phyloP scores from a whole-genome alignment of 1,284 basidiomycete species.

The Thecaphora frezii region DNA sequence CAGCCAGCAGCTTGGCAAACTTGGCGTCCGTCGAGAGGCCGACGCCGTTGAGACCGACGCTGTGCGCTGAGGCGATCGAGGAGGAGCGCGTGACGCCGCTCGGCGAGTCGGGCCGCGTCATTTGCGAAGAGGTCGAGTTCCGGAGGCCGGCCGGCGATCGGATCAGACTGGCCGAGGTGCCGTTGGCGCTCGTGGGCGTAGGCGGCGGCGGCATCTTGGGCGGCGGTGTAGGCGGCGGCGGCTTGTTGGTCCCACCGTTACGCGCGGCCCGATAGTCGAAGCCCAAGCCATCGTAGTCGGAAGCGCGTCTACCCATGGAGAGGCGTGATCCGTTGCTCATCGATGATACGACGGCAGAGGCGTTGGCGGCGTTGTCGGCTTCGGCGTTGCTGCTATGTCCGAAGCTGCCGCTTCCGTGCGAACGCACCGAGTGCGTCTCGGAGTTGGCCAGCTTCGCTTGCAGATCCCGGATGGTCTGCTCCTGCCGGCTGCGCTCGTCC shows the following conservation, averaged over 20 bases:
- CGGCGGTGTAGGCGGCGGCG: constrained; percentile 83
- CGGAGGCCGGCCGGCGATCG: constrained; percentile 27
- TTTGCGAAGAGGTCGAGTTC: constrained; percentile 34
- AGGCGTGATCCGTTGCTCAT: constrained; percentile 21
- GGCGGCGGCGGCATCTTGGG: constrained; percentile 79
- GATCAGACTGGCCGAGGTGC: constrained; percentile 1
- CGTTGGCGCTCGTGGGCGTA: constrained; percentile 17
- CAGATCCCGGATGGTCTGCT: constrained; percentile 35
- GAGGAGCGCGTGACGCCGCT: constrained; percentile 42
- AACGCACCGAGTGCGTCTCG: constrained; percentile 38
- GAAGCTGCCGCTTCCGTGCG: constrained; percentile 29
- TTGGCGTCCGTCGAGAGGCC: constrained; percentile 27
- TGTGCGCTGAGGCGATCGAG: constrained; percentile 37
- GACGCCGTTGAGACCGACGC: constrained; percentile 18
- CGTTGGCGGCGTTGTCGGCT: constrained; percentile 14
- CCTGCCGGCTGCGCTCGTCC: constrained; percentile 67
- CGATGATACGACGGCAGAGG: constrained; percentile 3
- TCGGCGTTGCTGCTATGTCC: constrained; percentile 24
- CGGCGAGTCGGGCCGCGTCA: constrained; percentile 46
- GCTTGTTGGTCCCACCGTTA: constrained; percentile 64
- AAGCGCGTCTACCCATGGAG: constrained; percentile 7
- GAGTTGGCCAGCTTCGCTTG: constrained; percentile 37
- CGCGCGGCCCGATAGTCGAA: constrained; percentile 4
- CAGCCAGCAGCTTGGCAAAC: constrained; percentile 64
- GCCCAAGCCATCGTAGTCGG: constrained; percentile 1